Evolutionary conservation across 208 protist genomes (phyloP).

Genomic region (Hexamita inflata): DNA sequence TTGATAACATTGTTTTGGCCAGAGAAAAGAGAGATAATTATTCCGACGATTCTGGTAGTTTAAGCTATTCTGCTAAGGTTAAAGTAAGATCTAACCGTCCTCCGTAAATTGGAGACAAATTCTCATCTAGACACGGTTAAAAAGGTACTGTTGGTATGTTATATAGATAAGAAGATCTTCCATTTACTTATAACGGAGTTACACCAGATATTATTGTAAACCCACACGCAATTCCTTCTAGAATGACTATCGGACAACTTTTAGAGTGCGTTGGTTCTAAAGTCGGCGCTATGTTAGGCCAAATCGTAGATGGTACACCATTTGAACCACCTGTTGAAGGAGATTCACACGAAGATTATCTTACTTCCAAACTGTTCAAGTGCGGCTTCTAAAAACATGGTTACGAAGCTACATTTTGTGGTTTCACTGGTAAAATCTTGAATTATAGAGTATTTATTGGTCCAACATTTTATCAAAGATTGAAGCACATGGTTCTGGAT

Average conservation of each 20-base stretch:
- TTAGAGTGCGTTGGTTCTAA: conserved; percentile 78
- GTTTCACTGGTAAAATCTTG: conserved; percentile 61
- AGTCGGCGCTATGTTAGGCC: conserved; percentile 53
- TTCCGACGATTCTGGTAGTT: neutral
- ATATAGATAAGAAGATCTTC: conserved; percentile 84
- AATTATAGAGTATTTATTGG: conserved; percentile 95
- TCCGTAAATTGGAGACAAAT: conserved; percentile 93
- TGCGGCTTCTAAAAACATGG: conserved; percentile 28
- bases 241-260: conserved; percentile 90
- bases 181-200: conserved; percentile 77
- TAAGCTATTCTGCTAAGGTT: conserved; percentile 62
- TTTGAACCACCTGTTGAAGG: conserved; percentile 55
- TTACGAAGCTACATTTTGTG: conserved; percentile 40
- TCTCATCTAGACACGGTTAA: conserved; percentile 82
- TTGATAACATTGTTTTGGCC: neutral
- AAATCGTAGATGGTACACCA: conserved; percentile 74
- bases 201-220: conserved; percentile 92
- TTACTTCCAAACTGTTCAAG: conserved; percentile 12
- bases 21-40: neutral
- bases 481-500: conserved; percentile 99
- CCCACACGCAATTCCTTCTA: conserved; percentile 87
- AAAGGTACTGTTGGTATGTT: conserved; percentile 86
- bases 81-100: conserved; percentile 66
- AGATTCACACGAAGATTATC: conserved; percentile 36
- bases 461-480: conserved; percentile 98